Evolutionary conservation across 495 filamentous ascomycete species (phyloP), one percentile per base, ranked within the genome.

Genomic region (Apodospora peruviana): DNA sequence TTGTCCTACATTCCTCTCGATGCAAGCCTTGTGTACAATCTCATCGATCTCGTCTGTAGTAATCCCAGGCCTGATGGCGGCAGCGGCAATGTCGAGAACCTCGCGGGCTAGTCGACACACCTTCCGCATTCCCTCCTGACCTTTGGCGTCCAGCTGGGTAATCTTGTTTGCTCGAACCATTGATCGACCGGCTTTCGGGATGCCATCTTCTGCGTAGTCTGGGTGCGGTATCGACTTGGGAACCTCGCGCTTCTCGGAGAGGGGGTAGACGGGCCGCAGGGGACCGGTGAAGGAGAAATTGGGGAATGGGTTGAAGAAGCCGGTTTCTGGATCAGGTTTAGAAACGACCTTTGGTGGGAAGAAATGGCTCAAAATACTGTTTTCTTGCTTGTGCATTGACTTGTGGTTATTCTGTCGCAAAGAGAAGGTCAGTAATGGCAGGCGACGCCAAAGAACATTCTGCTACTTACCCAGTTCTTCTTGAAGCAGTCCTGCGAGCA

Each of bases 401-500:
- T 97, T 98, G 72, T 98, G 93, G n/a, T 83, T 78, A 65, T 68
- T 70, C 90, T 96, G 49, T 22, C 8, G 9, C 62, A 47, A 47
- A 12, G 20, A 11, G 24, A 44, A 45, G 29, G 53, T 51, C 45
- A 55, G 47, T 32, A 20, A 10, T 23, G 42, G 18, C 22, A 18
- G 17, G 42, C 42, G 39, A 32, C 7, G 8, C 8, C n/a, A 21
- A 22, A n/a, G 41, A 12, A 11, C 11, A 5, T 23, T 8, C n/a
- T 14, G 3, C 17, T 43, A 59, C 85, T 62, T 80, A 97, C 93
- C 93, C 93, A 98, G 72, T 88, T 97, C 62, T 81, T 82, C 76
- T 96, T 97, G 73, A 98, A 98, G 77, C 93, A 98, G 59, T 97
- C 94, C 64, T 98, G 94, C 10, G 90, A 90, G 74, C 93, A 98